Base-by-base conservation (phyloP, 305 asterid genomes). In the Fraxinus albicans region DNA sequence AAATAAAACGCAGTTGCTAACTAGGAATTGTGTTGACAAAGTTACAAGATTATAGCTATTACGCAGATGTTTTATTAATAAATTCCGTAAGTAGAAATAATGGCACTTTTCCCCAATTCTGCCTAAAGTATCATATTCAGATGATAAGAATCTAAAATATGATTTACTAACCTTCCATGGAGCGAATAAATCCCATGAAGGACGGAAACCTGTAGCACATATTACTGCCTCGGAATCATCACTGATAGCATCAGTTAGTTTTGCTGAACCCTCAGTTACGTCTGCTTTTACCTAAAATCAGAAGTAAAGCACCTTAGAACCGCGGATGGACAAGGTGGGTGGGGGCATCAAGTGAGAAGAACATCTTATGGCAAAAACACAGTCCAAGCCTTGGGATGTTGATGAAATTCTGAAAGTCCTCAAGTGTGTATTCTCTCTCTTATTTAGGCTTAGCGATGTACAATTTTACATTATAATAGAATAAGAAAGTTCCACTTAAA, bases 171-270 rank as follows among this genome's bases (percentile, higher is more conserved):
- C 98, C 97, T 94, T 94, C 99, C 99, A 96, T 70, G 99, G 99
- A 83, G 95, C 83, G 12, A 88, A 75, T 79, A 94, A 86, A 90
- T 96, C 97, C 96, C 94, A 93, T 4, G 98, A 93, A 80, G 88
- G 97, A 75, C 88, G 89, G 86, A 92, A 96, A 60, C 99, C 99
- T 3, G 99, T 93, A 29, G 99, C 96, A 86, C 99, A 94, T 83
- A 96, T 88, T 44, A 96, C 99, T 79, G 99, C 98, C 80, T 94
- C 97, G 25, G 97, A 90, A 90, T 96, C 98, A 80, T 91, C 90
- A 82, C 98, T 91, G 77, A 96, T 91, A 80, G 93, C 97, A 75
- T 94, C 95, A 27, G 97, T 97, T 87, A 96, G 85, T 81, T 90
- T 92, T 13, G 88, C 55, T 70, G 98, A 83, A 85, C 97, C 98